Evolutionary conservation across 257 asterid genomes (phyloP).

Genomic region (Mitragyna speciosa): DNA sequence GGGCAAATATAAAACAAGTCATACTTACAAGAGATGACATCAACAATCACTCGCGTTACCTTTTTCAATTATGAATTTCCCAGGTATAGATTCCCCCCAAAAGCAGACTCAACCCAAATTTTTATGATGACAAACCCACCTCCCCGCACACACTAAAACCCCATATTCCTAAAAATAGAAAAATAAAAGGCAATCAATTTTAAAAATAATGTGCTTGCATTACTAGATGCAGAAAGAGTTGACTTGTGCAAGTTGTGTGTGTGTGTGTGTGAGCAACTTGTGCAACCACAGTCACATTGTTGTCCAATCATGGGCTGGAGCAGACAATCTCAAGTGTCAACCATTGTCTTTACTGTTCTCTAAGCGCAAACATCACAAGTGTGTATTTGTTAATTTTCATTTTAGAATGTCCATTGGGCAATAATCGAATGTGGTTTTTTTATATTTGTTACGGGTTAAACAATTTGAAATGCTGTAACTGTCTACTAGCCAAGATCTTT

Average conservation of each 20-base stretch:
- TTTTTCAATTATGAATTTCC: too few species aligned
- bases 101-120: too few species aligned
- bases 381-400: not conserved
- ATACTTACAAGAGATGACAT: too few species aligned
- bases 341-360: constrained; percentile 6
- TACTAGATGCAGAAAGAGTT: not conserved
- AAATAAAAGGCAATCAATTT: too few species aligned
- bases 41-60: too few species aligned
- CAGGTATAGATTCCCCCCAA: too few species aligned
- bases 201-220: not conserved
- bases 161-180: too few species aligned
- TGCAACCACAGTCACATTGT: not conserved
- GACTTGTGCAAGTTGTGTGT: not conserved
- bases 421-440: not conserved
- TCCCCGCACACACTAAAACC: too few species aligned
- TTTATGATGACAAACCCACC: too few species aligned
- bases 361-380: not conserved
- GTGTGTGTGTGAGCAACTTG: too few species aligned
- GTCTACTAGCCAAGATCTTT: not conserved
- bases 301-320: not conserved
- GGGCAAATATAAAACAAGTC: too few species aligned
- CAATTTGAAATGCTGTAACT: not conserved
- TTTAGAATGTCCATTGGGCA: constrained; percentile 2
- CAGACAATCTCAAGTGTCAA: not conserved
- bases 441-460: not conserved